Conservation (phyloP, 2,329 filamentous ascomycete genomes). For the Calonectria pseudoreteaudii region DNA sequence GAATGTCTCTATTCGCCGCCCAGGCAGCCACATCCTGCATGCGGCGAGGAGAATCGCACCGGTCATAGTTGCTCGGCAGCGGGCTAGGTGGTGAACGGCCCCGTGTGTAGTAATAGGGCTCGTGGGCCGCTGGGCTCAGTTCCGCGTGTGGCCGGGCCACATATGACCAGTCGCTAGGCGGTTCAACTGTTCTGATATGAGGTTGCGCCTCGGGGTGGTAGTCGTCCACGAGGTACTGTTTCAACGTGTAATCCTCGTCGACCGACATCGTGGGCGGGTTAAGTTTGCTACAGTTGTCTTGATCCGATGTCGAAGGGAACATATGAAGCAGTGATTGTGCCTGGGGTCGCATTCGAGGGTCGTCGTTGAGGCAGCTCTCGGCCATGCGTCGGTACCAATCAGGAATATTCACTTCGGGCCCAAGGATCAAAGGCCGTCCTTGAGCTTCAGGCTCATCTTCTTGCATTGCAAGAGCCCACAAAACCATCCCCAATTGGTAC, state of each 20-base stretch:
- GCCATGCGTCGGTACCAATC: slow-evolving; percentile 83
- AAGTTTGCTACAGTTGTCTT: slow-evolving; percentile 28
- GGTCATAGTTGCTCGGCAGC: slow-evolving; percentile 57
- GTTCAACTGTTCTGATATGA: slow-evolving; percentile 55
- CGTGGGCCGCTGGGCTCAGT: slow-evolving; percentile 49
- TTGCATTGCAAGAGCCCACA: slow-evolving; percentile 90
- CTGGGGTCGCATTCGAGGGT: slow-evolving; percentile 78
- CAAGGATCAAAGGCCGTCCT: slow-evolving; percentile 74
- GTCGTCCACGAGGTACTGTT: slow-evolving; percentile 54
- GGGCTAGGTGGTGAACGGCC: slow-evolving; percentile 68
- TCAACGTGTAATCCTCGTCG: slow-evolving; percentile 54
- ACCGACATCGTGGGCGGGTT: slow-evolving; percentile 51
- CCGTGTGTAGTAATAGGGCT: slow-evolving; percentile 60
- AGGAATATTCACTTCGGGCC: slow-evolving; percentile 73
- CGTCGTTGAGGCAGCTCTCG: slow-evolving; percentile 78
- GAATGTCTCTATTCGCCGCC: slow-evolving; percentile 53
- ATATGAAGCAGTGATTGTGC: slow-evolving; percentile 77
- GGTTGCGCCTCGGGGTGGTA: slow-evolving; percentile 49
- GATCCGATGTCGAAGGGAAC: slow-evolving; percentile 65
- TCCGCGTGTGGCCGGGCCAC: slow-evolving; percentile 53
- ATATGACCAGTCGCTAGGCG: slow-evolving; percentile 58
- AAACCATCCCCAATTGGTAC: slow-evolving; percentile 95
- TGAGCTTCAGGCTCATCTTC: slow-evolving; percentile 91
- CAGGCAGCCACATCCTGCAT: slow-evolving; percentile 49
- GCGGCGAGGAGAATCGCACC: slow-evolving; percentile 46